phyloP scores from a whole-genome alignment of 2,329 filamentous ascomycete species.

The Penicillium sp. region DNA sequence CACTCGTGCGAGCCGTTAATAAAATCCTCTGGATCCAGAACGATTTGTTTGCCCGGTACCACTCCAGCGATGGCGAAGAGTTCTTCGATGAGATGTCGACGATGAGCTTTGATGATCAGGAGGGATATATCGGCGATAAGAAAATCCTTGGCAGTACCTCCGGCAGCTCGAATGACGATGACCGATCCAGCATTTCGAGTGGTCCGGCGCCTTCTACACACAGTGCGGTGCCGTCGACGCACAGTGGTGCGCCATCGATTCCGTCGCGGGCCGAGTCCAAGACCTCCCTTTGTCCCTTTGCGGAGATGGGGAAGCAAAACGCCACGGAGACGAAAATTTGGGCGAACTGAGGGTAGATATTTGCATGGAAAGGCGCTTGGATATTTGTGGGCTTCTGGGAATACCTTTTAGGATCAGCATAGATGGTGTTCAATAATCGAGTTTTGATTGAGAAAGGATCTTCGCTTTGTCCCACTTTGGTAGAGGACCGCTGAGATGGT shows the following conservation, averaged over 20 bases:
- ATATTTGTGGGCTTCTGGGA: not conserved
- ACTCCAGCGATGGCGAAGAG: slow-evolving; percentile 69
- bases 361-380: slow-evolving; percentile 17
- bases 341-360: slow-evolving; percentile 16
- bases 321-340: slow-evolving; percentile 36
- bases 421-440: not conserved
- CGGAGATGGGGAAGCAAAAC: slow-evolving; percentile 24
- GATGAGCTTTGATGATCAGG: slow-evolving; percentile 54
- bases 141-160: slow-evolving; percentile 50
- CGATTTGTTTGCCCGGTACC: slow-evolving; percentile 82
- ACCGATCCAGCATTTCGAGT: slow-evolving; percentile 30
- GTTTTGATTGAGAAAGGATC: not conserved
- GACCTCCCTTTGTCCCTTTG: slow-evolving; percentile 33
- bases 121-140: slow-evolving; percentile 67
- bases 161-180: slow-evolving; percentile 32
- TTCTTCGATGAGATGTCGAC: slow-evolving; percentile 48
- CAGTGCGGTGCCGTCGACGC: slow-evolving; percentile 15
- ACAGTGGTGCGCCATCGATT: slow-evolving; percentile 12
- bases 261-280: slow-evolving; percentile 1
- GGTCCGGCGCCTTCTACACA: slow-evolving; percentile 21
- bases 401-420: slow-evolving; percentile 3
- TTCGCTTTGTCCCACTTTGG: not conserved
- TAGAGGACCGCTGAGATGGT: not conserved
- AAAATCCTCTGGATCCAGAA: slow-evolving; percentile 91
- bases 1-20: slow-evolving; percentile 71